Evolutionary conservation across 345 rosid genomes (phyloP).

Genomic region (Atalantia buxifolia): DNA sequence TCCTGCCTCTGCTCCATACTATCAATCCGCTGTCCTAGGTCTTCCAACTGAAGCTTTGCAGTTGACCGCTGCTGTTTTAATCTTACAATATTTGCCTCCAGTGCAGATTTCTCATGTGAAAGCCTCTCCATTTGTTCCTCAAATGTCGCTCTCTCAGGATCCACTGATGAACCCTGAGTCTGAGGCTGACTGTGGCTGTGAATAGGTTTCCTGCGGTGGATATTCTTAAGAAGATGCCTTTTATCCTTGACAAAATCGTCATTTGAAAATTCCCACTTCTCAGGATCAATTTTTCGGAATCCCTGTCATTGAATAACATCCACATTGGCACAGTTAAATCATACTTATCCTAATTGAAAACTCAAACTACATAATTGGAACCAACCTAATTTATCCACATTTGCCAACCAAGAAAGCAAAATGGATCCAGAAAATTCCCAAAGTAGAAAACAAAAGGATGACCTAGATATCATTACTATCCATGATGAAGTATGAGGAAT

Average conservation of each 20-base stretch:
- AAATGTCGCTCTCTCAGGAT: conserved; percentile 66
- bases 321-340: neutral
- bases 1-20: conserved; percentile 71
- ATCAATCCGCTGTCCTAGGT: conserved; percentile 44
- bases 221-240: conserved; percentile 87
- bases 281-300: conserved; percentile 85
- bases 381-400: neutral
- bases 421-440: too few relatives aligned
- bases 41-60: conserved; percentile 60
- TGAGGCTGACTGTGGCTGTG: conserved; percentile 89
- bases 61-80: conserved; percentile 53
- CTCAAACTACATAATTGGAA: neutral
- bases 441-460: neutral
- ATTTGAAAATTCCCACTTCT: conserved; percentile 91
- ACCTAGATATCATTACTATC: neutral
- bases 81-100: conserved; percentile 57
- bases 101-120: conserved; percentile 57
- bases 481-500: neutral
- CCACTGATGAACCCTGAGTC: conserved; percentile 46
- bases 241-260: conserved; percentile 83
- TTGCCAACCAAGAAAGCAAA: neutral
- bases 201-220: conserved; percentile 82
- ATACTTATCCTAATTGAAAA: neutral
- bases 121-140: conserved; percentile 75
- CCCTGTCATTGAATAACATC: conserved; percentile 49